Percentiles rank a stretch among this genome's conserved stretches.
phyloP scores from a whole-genome alignment of 1,139 yeast species.

The Hansenula sp. region DNA sequence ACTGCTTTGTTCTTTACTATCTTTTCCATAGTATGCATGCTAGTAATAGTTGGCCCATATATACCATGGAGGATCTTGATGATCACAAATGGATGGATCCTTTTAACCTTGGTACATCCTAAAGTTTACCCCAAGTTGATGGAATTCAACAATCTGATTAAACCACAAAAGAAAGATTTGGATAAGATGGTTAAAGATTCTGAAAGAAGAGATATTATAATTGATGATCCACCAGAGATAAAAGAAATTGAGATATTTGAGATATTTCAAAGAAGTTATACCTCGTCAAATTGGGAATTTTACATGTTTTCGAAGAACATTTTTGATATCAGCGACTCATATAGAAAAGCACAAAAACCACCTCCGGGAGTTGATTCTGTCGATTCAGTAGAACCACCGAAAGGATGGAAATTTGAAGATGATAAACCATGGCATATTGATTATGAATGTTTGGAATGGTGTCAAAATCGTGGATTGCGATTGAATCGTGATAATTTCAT shows the following conservation, averaged over 20 bases:
- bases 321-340: slow-evolving; percentile 49
- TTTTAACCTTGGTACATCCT: slow-evolving; percentile 54
- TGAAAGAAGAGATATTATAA: slow-evolving; percentile 47
- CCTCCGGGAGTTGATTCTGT: slow-evolving; percentile 66
- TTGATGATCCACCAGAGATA: slow-evolving; percentile 66
- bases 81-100: slow-evolving; percentile 56
- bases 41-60: slow-evolving; percentile 53
- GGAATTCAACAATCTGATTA: slow-evolving; percentile 15
- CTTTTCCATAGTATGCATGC: slow-evolving; percentile 36
- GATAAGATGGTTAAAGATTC: slow-evolving; percentile 29
- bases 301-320: slow-evolving; percentile 43
- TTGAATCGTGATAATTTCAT: slow-evolving; percentile 44
- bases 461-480: slow-evolving; percentile 47
- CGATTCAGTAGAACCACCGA: slow-evolving; percentile 60
- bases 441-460: slow-evolving; percentile 47
- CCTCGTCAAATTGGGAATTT: slow-evolving; percentile 60
- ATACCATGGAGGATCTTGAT: slow-evolving; percentile 66
- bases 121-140: slow-evolving; percentile 35
- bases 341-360: slow-evolving; percentile 51
- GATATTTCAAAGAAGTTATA: slow-evolving; percentile 61
- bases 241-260: slow-evolving; percentile 71
- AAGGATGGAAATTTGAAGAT: slow-evolving; percentile 71
- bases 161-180: slow-evolving; percentile 20
- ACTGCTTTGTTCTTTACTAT: slow-evolving; percentile 50
- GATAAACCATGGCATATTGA: slow-evolving; percentile 71